Conservation (phyloP, 2,329 filamentous ascomycete genomes). For the Phialemonium atrogriseum region DNA sequence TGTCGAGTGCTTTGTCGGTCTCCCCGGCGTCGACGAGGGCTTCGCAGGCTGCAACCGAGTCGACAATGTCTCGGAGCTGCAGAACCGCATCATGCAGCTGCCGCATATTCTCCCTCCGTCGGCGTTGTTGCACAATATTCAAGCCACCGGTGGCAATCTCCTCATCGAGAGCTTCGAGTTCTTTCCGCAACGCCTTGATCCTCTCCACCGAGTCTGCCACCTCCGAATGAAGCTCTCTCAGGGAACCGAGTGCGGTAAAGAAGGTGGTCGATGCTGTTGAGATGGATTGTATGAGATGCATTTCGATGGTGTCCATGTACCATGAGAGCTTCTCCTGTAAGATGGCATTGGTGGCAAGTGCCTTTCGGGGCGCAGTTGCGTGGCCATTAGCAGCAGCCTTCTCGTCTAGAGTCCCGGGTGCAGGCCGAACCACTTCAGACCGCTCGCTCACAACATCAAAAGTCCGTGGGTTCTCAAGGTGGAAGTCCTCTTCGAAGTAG, state of each 20-base stretch:
- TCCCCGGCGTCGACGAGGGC: conserved; percentile 74
- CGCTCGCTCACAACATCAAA: conserved; percentile 96
- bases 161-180: conserved; percentile 72
- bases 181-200: conserved; percentile 72
- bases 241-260: conserved; percentile 84
- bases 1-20: conserved; percentile 69
- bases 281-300: conserved; percentile 93
- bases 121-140: conserved; percentile 75
- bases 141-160: conserved; percentile 82
- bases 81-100: conserved; percentile 75
- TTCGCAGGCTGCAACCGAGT: conserved; percentile 69
- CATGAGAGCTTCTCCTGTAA: conserved; percentile 96
- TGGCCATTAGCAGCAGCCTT: conserved; percentile 48
- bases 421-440: conserved; percentile 82
- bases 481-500: conserved; percentile 93
- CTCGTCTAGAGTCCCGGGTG: conserved; percentile 44
- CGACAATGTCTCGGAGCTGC: conserved; percentile 73
- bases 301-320: conserved; percentile 99
- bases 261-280: conserved; percentile 94
- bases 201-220: conserved; percentile 83
- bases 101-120: conserved; percentile 74
- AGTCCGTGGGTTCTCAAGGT: conserved; percentile 87
- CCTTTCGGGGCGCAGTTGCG: conserved; percentile 62
- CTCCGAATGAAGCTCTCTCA: conserved; percentile 86
- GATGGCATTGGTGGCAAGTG: conserved; percentile 91